Evolutionary conservation across 2,329 filamentous ascomycete species (phyloP).

Genomic region (Chrysoporthe puriensis): DNA sequence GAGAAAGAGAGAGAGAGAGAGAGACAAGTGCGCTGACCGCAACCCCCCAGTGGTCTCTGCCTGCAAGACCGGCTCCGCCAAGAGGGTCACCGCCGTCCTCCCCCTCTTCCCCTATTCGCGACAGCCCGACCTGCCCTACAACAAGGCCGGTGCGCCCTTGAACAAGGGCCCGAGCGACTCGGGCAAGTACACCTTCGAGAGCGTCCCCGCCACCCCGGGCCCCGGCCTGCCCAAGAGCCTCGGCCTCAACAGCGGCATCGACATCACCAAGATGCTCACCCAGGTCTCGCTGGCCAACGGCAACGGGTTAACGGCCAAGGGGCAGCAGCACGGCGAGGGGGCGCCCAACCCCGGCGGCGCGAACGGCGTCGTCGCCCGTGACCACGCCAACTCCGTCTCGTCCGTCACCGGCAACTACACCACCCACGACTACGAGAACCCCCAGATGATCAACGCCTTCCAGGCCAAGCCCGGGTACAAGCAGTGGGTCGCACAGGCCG

Average conservation of each 20-base stretch:
- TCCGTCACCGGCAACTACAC: constrained; percentile 55
- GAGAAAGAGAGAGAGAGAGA: background rate
- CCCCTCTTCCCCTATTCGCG: constrained; percentile 96
- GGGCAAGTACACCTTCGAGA: constrained; percentile 84
- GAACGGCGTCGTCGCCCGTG: constrained; percentile 43
- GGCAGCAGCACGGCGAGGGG: constrained; percentile 38
- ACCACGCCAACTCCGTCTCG: constrained; percentile 45
- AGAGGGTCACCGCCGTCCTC: constrained; percentile 89
- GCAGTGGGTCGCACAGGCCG: constrained; percentile 97
- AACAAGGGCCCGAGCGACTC: constrained; percentile 63
- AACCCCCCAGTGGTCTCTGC: constrained; percentile 89
- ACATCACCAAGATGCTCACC: constrained; percentile 75
- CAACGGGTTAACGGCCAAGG: constrained; percentile 41
- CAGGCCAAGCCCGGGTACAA: constrained; percentile 92
- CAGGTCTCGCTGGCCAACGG: constrained; percentile 64
- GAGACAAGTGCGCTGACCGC: constrained; percentile 35
- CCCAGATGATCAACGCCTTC: constrained; percentile 58
- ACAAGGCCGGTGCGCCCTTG: constrained; percentile 89
- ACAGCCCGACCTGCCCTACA: constrained; percentile 95
- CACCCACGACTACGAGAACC: constrained; percentile 68
- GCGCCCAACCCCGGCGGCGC: constrained; percentile 30
- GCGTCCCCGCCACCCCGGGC: constrained; percentile 82
- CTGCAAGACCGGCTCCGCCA: constrained; percentile 90
- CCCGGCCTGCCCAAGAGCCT: constrained; percentile 70
- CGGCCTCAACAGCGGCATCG: constrained; percentile 68